Base-by-base conservation (phyloP, 768 basidiomycete species). In the Tremella fuciformis region DNA sequence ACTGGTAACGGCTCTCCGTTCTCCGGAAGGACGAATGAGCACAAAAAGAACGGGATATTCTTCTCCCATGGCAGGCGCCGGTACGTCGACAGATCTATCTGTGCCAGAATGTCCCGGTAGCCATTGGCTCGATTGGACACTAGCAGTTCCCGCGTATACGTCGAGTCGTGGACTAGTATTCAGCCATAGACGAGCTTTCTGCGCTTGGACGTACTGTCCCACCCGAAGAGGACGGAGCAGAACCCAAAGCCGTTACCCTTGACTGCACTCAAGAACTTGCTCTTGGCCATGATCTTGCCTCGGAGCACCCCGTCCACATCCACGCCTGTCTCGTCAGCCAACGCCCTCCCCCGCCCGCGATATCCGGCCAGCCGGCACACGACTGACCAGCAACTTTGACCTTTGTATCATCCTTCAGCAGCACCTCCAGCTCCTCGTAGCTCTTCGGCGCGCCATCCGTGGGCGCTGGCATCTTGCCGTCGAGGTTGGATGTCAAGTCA, bases 71-170 rank as follows among this genome's bases (percentile, higher is more conserved):
- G 88, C 55, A 98, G 87, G 21, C 90, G 83, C 16, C 96, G 87
- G 75, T 84, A 94, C 0, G 88, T 89, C 0, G 86, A 84, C 15
- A 96, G 81, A 76, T 98, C 94, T 60, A 99, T 87, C 29, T 81
- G 77, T 8, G 96, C 96, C 38, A 88, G 78, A 48, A 99, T 78
- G 73, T 99, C 96, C 3, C 85, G 83, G 78, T 92, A 98, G 0
- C 96, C 96, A 65, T 98, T 99, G 21, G 83, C 83, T 71, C 83
- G 85, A 79, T 96, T 97, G 21, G 92, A 93, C 59, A 99, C 88
- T 13, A 86, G 80, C 11, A 98, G 84, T 76, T 98, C 96, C 21
- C 82, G 83, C 3, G 85, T 81, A 78, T 98, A 97, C 3, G 88
- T 84, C 0, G 81, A 63, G 73, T 98, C 96, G 65, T 97, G 91